Conservation (phyloP, 345 rosid genomes). For the Gossypium turneri region DNA sequence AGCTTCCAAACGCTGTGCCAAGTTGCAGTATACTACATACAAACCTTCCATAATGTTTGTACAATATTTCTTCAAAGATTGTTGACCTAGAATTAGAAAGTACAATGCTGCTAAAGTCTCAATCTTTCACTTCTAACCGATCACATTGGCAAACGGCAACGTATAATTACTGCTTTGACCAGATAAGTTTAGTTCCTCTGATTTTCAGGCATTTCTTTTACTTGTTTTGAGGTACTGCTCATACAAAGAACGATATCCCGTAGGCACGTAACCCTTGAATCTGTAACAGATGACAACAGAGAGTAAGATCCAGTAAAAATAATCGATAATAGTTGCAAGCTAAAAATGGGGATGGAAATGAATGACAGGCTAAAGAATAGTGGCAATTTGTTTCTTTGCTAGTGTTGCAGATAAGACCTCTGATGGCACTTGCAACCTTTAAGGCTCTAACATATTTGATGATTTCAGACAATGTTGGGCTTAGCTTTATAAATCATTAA, state of each 20-base stretch:
- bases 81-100: not conserved
- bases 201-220: conserved; percentile 21
- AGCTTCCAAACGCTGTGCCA: no score
- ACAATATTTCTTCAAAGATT: not conserved
- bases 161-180: not conserved
- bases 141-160: not conserved
- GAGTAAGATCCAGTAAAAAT: not conserved
- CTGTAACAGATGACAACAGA: conserved; percentile 21
- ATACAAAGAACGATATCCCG: conserved; percentile 52
- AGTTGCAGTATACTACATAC: not conserved
- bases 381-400: not conserved
- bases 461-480: not conserved
- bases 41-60: no score
- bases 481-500: not conserved
- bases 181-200: no score
- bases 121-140: not conserved
- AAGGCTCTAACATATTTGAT: not conserved
- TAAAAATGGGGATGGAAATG: not conserved
- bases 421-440: not conserved
- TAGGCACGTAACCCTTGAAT: conserved; percentile 82
- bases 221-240: conserved; percentile 60
- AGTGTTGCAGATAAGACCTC: not conserved
- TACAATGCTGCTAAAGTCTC: not conserved
- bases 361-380: not conserved
- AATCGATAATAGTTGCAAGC: not conserved